Percentiles rank a stretch among this genome's conserved stretches.
phyloP scores from a whole-genome alignment of 164 flowering plant species.

The Protea cynaroides region DNA sequence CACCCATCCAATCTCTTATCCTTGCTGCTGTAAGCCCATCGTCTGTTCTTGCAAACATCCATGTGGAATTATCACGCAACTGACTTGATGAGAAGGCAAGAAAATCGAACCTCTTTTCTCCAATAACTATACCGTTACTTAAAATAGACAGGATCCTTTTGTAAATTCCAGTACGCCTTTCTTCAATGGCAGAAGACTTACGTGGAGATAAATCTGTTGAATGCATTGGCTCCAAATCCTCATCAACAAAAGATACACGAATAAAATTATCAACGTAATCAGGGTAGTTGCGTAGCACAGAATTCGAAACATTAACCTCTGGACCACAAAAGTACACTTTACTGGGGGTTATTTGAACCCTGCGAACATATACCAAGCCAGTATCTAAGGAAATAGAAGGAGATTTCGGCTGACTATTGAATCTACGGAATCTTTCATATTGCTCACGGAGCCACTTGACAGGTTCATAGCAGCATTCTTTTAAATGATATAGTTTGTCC shows the following conservation, averaged over 20 bases:
- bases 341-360: conserved; percentile 76
- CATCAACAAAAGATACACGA: conserved; percentile 80
- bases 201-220: conserved; percentile 55
- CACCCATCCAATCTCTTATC: conserved; percentile 82
- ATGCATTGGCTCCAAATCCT: conserved; percentile 54
- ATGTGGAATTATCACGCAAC: conserved; percentile 67
- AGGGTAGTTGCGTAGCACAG: conserved; percentile 52
- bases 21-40: conserved; percentile 44
- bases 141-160: conserved; percentile 54
- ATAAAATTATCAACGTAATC: conserved; percentile 59
- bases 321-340: conserved; percentile 77
- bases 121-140: conserved; percentile 60
- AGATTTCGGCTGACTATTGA: conserved; percentile 18
- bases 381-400: conserved; percentile 45
- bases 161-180: conserved; percentile 40
- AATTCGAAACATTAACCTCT: conserved; percentile 73
- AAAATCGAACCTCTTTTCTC: conserved; percentile 79
- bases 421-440: conserved; percentile 26
- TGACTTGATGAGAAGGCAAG: conserved; percentile 94
- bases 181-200: conserved; percentile 17
- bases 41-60: conserved; percentile 80
- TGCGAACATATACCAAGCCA: conserved; percentile 65
- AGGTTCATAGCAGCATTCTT: conserved; percentile 84
- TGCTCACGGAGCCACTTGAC: conserved; percentile 55
- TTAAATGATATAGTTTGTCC: conserved; percentile 49